Conservation (phyloP, 495 filamentous ascomycete species). For the Daldinia grandis region DNA sequence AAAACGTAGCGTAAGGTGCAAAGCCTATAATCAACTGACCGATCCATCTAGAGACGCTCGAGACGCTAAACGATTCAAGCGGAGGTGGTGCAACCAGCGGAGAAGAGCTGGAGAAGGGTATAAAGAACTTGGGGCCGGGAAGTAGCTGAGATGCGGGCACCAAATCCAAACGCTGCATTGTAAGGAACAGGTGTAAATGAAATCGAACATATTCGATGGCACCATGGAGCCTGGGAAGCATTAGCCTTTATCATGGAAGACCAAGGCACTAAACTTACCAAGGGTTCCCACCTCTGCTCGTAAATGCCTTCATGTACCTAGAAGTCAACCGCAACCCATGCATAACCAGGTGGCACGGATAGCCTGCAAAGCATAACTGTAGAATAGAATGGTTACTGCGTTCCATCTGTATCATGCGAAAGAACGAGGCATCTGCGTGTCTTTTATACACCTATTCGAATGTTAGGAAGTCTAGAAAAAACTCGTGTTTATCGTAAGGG, state of each 20-base stretch:
- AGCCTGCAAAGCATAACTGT: slow-evolving; percentile 31
- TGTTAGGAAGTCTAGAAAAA: slow-evolving; percentile 28
- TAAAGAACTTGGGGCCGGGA: slow-evolving; percentile 55
- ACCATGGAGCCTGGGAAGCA: slow-evolving; percentile 39
- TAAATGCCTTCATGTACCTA: slow-evolving; percentile 1
- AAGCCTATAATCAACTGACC: slow-evolving; percentile 41
- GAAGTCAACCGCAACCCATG: slow-evolving; percentile 15
- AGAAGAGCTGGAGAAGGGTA: slow-evolving; percentile 58
- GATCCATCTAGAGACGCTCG: slow-evolving; percentile 44
- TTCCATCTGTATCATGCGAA: slow-evolving; percentile 47
- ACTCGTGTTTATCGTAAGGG: not conserved
- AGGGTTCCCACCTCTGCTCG: not conserved
- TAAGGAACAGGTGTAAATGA: slow-evolving; percentile 57
- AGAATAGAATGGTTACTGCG: slow-evolving; percentile 41
- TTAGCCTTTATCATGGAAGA: slow-evolving; percentile 13
- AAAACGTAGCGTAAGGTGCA: slow-evolving; percentile 51
- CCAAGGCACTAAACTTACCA: slow-evolving; percentile 20
- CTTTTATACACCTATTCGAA: slow-evolving; percentile 53
- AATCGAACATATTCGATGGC: slow-evolving; percentile 50
- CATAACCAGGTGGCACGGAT: slow-evolving; percentile 28
- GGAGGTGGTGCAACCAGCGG: slow-evolving; percentile 53
- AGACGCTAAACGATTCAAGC: slow-evolving; percentile 35
- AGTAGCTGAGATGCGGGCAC: slow-evolving; percentile 49
- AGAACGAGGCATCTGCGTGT: slow-evolving; percentile 52
- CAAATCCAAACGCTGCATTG: slow-evolving; percentile 59